Evolutionary conservation across 78 protist species (phyloP), one percentile per base, ranked within the genome.

Genomic region (Corallochytrium limacisporum): DNA sequence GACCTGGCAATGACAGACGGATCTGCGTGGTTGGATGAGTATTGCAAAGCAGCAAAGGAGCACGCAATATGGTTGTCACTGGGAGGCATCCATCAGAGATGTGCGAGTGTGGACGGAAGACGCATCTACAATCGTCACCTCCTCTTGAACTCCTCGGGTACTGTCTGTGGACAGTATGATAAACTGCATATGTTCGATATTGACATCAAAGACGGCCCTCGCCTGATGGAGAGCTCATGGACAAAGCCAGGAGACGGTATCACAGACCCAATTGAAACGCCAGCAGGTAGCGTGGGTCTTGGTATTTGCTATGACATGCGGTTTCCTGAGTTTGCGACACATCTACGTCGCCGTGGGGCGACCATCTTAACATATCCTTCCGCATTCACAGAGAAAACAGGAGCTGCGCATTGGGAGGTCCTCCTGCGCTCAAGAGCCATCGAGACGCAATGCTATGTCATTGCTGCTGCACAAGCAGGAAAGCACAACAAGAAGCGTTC

Each of bases 361-460:
- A 40, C 77, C 24, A 43, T 77, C 10, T 0, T 83, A 24, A 38
- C 54, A 8, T 38, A 60, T 18, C 88, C 88, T 12, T 39, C 67
- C 1, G 83, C 88, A 7, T 83, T 83, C 50, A 59, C 65, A n/a
- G 65, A 46, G 39, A 28, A 2, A 9, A 79, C 83, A 1, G 90
- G 82, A 12, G 49, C 26, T 32, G 81, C 73, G 1, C 83, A 79
- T 32, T 79, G 90, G 85, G 74, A 79, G 16, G 69, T 67, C 7
- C 74, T 77, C 2, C 74, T 76, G 7, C 72, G 81, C 2, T 72
- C 75, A 5, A 62, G 88, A 6, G 88, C 88, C n/a, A 72, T 83
- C 38, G 88, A 83, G 44, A 68, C 53, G 1, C 84, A 83, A 31
- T 0, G 46, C 16, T 73, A 38, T 37, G 72, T 81, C 26, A 33